phyloP scores from a whole-genome alignment of 2,329 filamentous ascomycete species.

The Fusarium domesticum region DNA sequence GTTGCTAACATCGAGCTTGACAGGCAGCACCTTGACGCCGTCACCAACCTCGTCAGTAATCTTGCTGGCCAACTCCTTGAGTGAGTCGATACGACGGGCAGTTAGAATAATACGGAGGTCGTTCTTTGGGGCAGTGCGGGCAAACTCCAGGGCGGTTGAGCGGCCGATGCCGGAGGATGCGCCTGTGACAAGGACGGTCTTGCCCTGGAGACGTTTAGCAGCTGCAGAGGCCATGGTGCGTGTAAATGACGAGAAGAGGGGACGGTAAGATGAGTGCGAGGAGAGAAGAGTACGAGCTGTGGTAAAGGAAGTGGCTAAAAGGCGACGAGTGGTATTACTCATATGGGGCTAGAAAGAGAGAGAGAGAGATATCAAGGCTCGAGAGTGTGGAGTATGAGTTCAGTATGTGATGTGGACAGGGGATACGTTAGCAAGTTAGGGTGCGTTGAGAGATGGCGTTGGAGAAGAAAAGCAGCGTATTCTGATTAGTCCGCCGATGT shows the following conservation, averaged over 20 bases:
- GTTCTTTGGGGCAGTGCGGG: conserved; percentile 72
- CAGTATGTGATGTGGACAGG: too few species aligned
- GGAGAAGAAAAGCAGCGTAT: background rate
- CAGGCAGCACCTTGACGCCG: conserved; percentile 77
- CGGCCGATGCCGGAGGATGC: conserved; percentile 90
- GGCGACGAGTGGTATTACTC: conserved; percentile 15
- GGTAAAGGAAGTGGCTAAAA: conserved; percentile 15
- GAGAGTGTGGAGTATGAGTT: conserved; percentile 11
- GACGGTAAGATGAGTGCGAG: conserved; percentile 1
- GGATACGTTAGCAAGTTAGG: too few species aligned
- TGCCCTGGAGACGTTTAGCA: conserved; percentile 82
- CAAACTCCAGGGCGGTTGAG: conserved; percentile 85
- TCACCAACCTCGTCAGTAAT: conserved; percentile 74
- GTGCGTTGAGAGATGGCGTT: background rate
- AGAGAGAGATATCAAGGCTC: conserved; percentile 11
- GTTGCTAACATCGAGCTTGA: conserved; percentile 84
- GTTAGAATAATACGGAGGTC: conserved; percentile 83
- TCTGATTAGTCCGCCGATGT: too few species aligned
- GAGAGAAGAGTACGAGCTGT: conserved; percentile 10
- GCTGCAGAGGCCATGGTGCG: conserved; percentile 56
- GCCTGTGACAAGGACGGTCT: conserved; percentile 88
- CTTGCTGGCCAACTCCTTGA: conserved; percentile 72
- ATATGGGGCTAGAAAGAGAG: conserved; percentile 15
- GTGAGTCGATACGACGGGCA: conserved; percentile 75
- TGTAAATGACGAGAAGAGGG: conserved; percentile 7